phyloP scores from a whole-genome alignment of 179 eudicot species.

The Beta corolliflora region DNA sequence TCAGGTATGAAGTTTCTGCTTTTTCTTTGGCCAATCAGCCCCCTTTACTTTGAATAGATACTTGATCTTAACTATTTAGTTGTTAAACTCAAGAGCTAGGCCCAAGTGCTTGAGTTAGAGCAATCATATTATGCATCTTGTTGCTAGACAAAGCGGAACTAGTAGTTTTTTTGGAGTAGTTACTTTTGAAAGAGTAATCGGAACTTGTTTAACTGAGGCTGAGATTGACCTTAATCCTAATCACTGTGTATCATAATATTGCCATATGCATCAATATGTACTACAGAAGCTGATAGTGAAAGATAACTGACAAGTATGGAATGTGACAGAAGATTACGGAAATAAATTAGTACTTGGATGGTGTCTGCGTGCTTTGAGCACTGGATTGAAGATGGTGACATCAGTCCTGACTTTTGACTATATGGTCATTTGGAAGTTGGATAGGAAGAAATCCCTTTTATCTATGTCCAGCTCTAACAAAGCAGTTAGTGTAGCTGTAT shows the following conservation, averaged over 20 bases:
- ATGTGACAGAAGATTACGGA: not conserved
- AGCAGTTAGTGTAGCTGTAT: not conserved
- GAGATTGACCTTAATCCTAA: not conserved
- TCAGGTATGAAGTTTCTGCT: conserved; percentile 55
- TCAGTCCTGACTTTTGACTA: not conserved
- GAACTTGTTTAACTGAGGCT: not conserved
- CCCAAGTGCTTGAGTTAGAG: not conserved
- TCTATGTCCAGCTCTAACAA: not conserved
- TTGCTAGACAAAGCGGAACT: not conserved
- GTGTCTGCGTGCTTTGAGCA: not conserved
- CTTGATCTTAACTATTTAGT: not conserved
- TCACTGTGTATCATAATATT: too few species aligned
- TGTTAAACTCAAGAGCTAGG: not conserved
- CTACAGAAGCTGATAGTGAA: not conserved
- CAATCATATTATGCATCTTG: not conserved
- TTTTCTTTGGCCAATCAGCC: not conserved
- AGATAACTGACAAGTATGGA: not conserved
- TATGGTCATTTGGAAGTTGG: not conserved
- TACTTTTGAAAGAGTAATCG: not conserved
- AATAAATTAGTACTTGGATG: not conserved
- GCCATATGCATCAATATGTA: not conserved
- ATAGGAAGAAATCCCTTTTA: not conserved
- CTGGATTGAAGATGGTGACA: not conserved
- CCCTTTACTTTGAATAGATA: not conserved
- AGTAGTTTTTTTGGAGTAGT: not conserved